These are phyloP conservation scores for Chalaropsis ovoidea DNA, from an alignment of 2,329 filamentous ascomycete genomes.

Conservation along the genomic window DNA sequence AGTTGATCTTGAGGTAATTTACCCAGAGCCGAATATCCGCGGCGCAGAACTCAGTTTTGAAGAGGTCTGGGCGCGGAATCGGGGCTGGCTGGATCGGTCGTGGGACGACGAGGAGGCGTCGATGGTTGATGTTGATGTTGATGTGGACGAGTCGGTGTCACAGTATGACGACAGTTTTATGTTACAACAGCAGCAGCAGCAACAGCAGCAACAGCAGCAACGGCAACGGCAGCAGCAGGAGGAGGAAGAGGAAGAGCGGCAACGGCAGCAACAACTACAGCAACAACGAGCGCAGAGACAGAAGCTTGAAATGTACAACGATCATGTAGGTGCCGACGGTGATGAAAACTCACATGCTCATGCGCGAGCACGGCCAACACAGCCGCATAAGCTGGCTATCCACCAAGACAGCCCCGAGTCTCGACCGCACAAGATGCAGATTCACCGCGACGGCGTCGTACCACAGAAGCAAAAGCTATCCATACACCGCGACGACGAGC, in stretches of 20 bases:
- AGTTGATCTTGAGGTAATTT: slow-evolving; percentile 75
- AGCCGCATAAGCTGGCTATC: slow-evolving; percentile 2
- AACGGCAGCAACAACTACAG: not conserved
- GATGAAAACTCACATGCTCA: slow-evolving; percentile 6
- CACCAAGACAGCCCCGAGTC: slow-evolving; percentile 18
- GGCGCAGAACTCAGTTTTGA: slow-evolving; percentile 80
- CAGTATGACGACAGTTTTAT: slow-evolving; percentile 24
- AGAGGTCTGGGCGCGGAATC: slow-evolving; percentile 68
- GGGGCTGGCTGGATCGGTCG: slow-evolving; percentile 55
- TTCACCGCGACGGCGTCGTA: slow-evolving; percentile 18
- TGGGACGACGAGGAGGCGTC: slow-evolving; percentile 41
- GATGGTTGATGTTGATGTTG: slow-evolving; percentile 17
- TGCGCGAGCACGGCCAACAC: not conserved
- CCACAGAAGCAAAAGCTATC: slow-evolving; percentile 24
- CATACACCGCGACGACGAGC: slow-evolving; percentile 24
- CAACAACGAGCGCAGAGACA: not conserved
- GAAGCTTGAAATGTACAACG: slow-evolving; percentile 21
- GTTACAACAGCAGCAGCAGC: not conserved
- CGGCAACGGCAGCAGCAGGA: not conserved
- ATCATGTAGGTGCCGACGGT: not conserved
- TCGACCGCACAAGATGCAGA: slow-evolving; percentile 18
- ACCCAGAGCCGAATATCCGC: slow-evolving; percentile 62
- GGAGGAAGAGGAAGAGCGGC: not conserved
- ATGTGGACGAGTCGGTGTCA: slow-evolving; percentile 13
- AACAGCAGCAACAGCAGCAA: not conserved